Evolutionary conservation across 441 rosid genomes (phyloP).

Genomic region (Hypseocharis bilobata): DNA sequence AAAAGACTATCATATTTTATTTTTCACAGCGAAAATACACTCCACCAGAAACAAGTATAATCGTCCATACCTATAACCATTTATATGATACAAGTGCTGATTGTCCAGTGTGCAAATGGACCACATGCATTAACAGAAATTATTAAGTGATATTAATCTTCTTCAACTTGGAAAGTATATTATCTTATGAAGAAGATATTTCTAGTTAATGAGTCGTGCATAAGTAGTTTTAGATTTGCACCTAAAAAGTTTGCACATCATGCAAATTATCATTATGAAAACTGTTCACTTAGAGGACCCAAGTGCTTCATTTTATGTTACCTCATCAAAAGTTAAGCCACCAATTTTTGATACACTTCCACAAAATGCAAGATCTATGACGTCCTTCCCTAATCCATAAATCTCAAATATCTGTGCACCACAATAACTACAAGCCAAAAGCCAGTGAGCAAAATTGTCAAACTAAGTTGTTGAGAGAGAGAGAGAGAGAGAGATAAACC

Average conservation of each 20-base stretch:
- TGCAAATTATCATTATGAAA: slow-evolving; percentile 1
- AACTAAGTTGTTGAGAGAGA: neutral
- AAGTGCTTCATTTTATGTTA: slow-evolving; percentile 22
- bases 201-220: neutral
- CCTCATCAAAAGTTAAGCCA: slow-evolving; percentile 92
- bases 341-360: slow-evolving; percentile 83
- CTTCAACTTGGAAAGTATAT: neutral
- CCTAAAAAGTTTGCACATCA: slow-evolving; percentile 6
- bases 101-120: neutral
- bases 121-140: no score
- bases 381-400: slow-evolving; percentile 81
- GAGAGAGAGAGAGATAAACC: neutral
- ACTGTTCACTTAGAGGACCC: slow-evolving; percentile 2
- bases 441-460: slow-evolving; percentile 24
- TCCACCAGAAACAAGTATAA: neutral
- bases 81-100: no score
- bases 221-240: neutral
- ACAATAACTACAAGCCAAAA: slow-evolving; percentile 57
- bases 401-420: slow-evolving; percentile 99
- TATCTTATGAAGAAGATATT: neutral
- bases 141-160: neutral
- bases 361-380: slow-evolving; percentile 74
- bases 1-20: neutral
- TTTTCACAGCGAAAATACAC: neutral
- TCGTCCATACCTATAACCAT: neutral